phyloP scores from a whole-genome alignment of 495 filamentous ascomycete species.

The Parmelia sp. region DNA sequence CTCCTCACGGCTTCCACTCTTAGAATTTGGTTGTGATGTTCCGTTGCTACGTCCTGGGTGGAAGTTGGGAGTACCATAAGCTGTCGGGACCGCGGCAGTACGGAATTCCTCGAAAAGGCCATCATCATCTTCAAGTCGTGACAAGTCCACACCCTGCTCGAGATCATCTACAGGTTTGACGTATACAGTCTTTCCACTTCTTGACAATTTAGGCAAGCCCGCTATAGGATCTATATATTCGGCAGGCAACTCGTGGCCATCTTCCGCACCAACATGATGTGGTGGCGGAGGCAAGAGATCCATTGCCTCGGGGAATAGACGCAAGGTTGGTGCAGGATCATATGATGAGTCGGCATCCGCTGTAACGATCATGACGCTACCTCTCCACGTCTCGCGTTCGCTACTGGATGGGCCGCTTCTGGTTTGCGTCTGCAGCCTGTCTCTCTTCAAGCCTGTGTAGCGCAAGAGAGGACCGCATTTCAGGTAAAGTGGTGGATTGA shows the following conservation, averaged over 20 bases:
- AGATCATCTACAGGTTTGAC: constrained; percentile 80
- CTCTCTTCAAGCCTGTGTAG: constrained; percentile 67
- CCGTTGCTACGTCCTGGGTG: constrained; percentile 41
- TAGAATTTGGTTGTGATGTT: constrained; percentile 30
- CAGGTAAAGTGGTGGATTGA: constrained; percentile 75
- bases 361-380: constrained; percentile 90
- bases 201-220: constrained; percentile 75
- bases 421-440: constrained; percentile 32
- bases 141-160: constrained; percentile 67
- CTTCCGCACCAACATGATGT: constrained; percentile 55
- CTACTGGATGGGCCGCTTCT: constrained; percentile 32
- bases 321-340: constrained; percentile 65
- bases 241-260: constrained; percentile 54
- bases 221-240: constrained; percentile 86
- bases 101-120: constrained; percentile 66
- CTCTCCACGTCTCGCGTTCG: constrained; percentile 80
- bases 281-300: constrained; percentile 80
- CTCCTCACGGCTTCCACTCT: constrained; percentile 46
- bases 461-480: constrained; percentile 86
- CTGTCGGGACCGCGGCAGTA: constrained; percentile 36
- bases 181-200: constrained; percentile 72
- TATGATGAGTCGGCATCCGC: constrained; percentile 74
- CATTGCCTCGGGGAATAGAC: constrained; percentile 79
- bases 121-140: constrained; percentile 65
- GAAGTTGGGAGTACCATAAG: constrained; percentile 35